Evolutionary conservation across 768 basidiomycete genomes (phyloP).

Genomic region (Mycena crocata): DNA sequence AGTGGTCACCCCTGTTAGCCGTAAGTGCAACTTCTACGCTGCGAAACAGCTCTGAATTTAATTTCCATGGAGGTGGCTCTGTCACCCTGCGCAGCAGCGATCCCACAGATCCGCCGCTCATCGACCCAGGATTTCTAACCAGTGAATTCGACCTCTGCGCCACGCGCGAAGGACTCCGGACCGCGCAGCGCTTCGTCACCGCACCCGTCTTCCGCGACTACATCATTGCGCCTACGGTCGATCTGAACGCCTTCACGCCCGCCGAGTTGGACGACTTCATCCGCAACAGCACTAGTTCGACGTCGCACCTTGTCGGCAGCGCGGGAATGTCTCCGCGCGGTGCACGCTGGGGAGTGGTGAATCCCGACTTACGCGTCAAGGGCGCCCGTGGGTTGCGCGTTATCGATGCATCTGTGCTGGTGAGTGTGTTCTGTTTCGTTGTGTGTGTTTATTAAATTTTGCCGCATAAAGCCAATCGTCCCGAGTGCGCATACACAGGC

Average conservation of each 20-base stretch:
- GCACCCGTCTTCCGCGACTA: slow-evolving; percentile 38
- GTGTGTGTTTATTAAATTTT: neutral
- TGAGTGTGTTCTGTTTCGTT: neutral
- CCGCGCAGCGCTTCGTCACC: slow-evolving; percentile 36
- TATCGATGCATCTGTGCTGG: slow-evolving; percentile 1
- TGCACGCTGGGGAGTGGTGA: neutral
- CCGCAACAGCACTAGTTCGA: neutral
- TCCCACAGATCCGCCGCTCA: slow-evolving; percentile 40
- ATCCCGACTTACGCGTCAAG: slow-evolving; percentile 1
- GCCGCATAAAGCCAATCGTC: slow-evolving; percentile 29
- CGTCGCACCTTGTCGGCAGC: neutral
- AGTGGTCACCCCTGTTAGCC: slow-evolving; percentile 12
- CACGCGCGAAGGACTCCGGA: slow-evolving; percentile 42
- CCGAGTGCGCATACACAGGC: slow-evolving; percentile 39
- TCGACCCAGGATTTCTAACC: slow-evolving; percentile 37
- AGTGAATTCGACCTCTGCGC: slow-evolving; percentile 28
- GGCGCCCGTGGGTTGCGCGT: neutral
- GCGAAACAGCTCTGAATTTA: neutral
- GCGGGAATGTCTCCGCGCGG: neutral
- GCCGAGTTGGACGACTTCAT: neutral
- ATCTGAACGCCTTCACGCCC: neutral
- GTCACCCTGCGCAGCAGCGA: slow-evolving; percentile 40
- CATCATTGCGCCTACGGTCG: neutral
- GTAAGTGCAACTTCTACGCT: neutral
- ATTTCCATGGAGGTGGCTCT: slow-evolving; percentile 33